phyloP scores from a whole-genome alignment of 2,329 filamentous ascomycete genomes.

The Penicillium sp. region DNA sequence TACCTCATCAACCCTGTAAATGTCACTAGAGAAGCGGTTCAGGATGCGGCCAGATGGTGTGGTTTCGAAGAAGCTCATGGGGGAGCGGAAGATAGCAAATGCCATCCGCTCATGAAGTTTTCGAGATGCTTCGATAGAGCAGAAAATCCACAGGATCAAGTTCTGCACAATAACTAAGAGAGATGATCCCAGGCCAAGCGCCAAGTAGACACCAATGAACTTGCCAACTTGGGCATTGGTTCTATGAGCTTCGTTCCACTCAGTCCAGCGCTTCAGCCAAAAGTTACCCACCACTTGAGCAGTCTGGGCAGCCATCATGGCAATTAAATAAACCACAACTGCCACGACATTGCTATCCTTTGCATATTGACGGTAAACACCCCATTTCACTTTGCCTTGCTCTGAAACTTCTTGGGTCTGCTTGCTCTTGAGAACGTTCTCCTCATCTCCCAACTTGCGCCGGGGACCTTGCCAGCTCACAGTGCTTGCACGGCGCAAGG shows the following conservation, averaged over 20 bases:
- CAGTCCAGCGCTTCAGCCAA: constrained; percentile 93
- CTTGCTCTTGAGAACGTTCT: constrained; percentile 69
- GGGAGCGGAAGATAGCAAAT: constrained; percentile 92
- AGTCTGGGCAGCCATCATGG: constrained; percentile 76
- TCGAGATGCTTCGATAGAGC: constrained; percentile 95
- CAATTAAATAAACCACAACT: constrained; percentile 73
- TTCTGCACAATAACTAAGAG: constrained; percentile 86
- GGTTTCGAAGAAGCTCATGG: constrained; percentile 98
- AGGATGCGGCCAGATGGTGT: constrained; percentile 94
- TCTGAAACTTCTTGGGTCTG: constrained; percentile 86
- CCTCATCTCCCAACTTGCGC: constrained; percentile 80
- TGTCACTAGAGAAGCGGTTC: constrained; percentile 83
- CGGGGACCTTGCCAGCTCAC: constrained; percentile 84
- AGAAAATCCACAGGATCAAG: constrained; percentile 97
- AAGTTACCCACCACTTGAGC: constrained; percentile 79
- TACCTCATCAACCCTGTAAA: constrained; percentile 77
- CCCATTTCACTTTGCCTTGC: constrained; percentile 97
- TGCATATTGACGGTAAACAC: constrained; percentile 90
- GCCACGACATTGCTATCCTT: constrained; percentile 88
- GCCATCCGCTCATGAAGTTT: constrained; percentile 98
- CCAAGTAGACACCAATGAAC: constrained; percentile 94
- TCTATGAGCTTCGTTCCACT: constrained; percentile 67
- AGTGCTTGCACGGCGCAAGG: constrained; percentile 83
- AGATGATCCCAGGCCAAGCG: constrained; percentile 84
- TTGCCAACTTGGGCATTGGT: constrained; percentile 76